phyloP scores from a whole-genome alignment of 805 yeast genomes.

The Wickerhamomyces pijperi region DNA sequence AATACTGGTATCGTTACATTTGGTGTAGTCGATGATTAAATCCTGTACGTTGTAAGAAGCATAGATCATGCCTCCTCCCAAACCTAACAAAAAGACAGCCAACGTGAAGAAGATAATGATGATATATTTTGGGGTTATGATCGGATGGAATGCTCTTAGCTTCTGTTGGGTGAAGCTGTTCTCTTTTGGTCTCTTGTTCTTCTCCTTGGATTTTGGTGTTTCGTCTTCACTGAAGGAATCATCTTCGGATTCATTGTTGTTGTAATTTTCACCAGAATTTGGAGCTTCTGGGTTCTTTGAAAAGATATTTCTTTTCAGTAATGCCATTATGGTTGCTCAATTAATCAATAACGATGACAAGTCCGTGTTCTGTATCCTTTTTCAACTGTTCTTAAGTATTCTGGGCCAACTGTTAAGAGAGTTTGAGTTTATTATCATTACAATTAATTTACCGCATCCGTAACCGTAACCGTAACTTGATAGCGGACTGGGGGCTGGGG shows the following conservation, averaged over 20 bases:
- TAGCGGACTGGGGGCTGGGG: too few relatives aligned
- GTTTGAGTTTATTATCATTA: too few relatives aligned
- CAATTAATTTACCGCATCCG: too few relatives aligned
- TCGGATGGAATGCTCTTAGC: slow-evolving; percentile 55
- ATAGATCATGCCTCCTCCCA: slow-evolving; percentile 75
- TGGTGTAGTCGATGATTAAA: slow-evolving; percentile 61
- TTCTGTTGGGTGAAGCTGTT: slow-evolving; percentile 67
- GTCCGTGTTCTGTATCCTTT: too few relatives aligned
- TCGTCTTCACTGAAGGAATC: slow-evolving; percentile 37
- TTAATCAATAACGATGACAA: too few relatives aligned
- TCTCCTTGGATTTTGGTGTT: slow-evolving; percentile 26
- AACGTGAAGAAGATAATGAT: slow-evolving; percentile 67
- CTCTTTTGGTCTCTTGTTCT: slow-evolving; percentile 56
- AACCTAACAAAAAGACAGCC: slow-evolving; percentile 77
- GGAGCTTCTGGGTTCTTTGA: slow-evolving; percentile 6
- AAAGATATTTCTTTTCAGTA: slow-evolving; percentile 18
- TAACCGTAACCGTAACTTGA: too few relatives aligned
- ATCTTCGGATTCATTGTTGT: slow-evolving; percentile 22
- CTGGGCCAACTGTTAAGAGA: too few relatives aligned
- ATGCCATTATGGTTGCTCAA: slow-evolving; percentile 6
- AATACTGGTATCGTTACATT: slow-evolving; percentile 41
- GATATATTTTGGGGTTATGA: slow-evolving; percentile 82
- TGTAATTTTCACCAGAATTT: neutral
- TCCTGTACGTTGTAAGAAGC: slow-evolving; percentile 66
- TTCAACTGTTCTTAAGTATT: too few relatives aligned